Base-by-base conservation (phyloP, 2,329 filamentous ascomycete genomes). In the Pleurostoma richardsiae region DNA sequence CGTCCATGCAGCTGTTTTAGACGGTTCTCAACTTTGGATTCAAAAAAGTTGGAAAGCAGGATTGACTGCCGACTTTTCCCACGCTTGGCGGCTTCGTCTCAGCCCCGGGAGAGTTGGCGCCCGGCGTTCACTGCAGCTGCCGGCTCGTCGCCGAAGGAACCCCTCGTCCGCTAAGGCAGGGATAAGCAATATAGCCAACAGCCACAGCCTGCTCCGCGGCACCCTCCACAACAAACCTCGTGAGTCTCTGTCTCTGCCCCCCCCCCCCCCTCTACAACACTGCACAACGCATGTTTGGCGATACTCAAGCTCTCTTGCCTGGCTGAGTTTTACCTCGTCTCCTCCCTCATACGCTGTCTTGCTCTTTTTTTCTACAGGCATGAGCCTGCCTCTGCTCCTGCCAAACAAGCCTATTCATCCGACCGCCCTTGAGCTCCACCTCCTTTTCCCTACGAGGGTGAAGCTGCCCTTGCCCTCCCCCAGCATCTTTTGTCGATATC, bases 381-480 rank as follows among this genome's bases (percentile, higher is more conserved):
- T 19, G 19, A 19, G 19, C 19, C 19, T 19, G 19, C 19, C 19
- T 19, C 19, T 19, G 19, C 19, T 19, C 19, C 19, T 19, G 19
- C 19, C 19, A 19, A 19, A 19, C 19, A 19, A 19, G 19, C 19
- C 19, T 19, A 19, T 19, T 19, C 19, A 19, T 19, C 19, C 2
- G 19, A 19, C 19, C 19, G 19, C 19, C 19, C 19, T 19, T 19
- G 19, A 19, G 19, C 19, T 41, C 31, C 4, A 19, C 19, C 31
- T 40, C 39, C 26, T 40, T 29, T 30, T 44, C 39, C 45, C 41
- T 30, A 27, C 44, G 43, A 52, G 50, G 51, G 53, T 52, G 53
- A 54, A 56, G 45, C 33, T 40, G 4, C 30, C 42, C 40, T 19
- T 29, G 26, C 6, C 43, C 36, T 19, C 28, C 6, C 36, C 30